A percentile compares a stretch with the other conserved stretches of the same genome.
Conservation (phyloP, 2,329 filamentous ascomycete genomes). For the Hymenoscyphus scutula region DNA sequence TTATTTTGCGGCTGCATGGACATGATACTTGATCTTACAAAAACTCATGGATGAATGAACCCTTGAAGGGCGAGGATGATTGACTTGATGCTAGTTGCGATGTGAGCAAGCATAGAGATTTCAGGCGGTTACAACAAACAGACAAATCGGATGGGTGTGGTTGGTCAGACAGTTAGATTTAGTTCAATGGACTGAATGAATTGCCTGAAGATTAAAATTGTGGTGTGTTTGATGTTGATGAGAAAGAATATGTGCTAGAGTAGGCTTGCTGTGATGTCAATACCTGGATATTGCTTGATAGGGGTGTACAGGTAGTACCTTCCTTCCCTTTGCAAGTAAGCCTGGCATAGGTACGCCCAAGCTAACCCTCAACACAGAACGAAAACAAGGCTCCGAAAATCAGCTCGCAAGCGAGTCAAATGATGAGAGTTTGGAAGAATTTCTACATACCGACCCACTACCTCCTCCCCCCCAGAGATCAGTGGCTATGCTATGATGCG, state of each 20-base stretch:
- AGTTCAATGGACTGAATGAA: constrained; percentile 17
- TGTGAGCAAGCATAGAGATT: constrained; percentile 7
- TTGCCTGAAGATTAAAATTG: constrained; percentile 4
- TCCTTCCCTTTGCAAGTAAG: background rate
- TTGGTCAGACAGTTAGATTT: constrained; percentile 15
- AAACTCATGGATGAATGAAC: constrained; percentile 7
- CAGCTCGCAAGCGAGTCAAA: too few species aligned
- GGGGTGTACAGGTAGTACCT: background rate
- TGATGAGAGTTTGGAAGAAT: too few species aligned
- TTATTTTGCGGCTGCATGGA: constrained; percentile 3
- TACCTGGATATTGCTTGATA: background rate
- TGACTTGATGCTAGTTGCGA: constrained; percentile 17
- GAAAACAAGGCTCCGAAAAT: too few species aligned
- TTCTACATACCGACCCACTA: too few species aligned
- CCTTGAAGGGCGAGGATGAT: constrained; percentile 21
- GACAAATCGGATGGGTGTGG: constrained; percentile 8
- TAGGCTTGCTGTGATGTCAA: background rate
- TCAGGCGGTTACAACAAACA: constrained; percentile 7
- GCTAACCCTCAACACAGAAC: background rate
- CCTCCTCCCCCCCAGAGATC: too few species aligned
- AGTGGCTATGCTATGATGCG: background rate
- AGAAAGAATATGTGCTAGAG: background rate
- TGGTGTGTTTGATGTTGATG: constrained; percentile 4
- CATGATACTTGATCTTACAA: constrained; percentile 7
- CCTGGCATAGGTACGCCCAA: background rate